Percentiles rank a stretch among this genome's conserved stretches.
These are phyloP conservation scores for Potentilla sterilis DNA, from an alignment of 306 rosid species.

Conservation along the genomic window DNA sequence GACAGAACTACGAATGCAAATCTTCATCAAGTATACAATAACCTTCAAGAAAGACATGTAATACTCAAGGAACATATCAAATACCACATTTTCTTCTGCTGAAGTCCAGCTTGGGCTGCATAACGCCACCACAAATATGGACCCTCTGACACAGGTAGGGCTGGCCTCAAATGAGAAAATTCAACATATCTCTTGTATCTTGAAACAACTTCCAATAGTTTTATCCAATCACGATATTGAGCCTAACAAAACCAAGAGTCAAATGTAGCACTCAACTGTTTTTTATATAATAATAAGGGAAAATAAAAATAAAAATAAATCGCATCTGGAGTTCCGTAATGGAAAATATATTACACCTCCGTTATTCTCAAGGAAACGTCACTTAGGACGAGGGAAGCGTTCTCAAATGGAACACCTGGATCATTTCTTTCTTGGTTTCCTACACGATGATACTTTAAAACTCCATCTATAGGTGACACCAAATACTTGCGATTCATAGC, in stretches of 20 bases:
- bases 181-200: slow-evolving; percentile 79
- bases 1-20: neutral
- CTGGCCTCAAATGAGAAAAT: slow-evolving; percentile 82
- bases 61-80: slow-evolving; percentile 5
- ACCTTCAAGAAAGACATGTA: neutral
- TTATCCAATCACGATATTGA: slow-evolving; percentile 92
- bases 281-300: neutral
- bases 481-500: slow-evolving; percentile 68
- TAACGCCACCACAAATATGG: slow-evolving; percentile 83
- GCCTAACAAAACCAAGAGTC: slow-evolving; percentile 42
- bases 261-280: neutral
- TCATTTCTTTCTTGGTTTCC: slow-evolving; percentile 87
- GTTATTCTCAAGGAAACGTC: slow-evolving; percentile 81
- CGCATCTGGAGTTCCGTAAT: neutral
- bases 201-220: slow-evolving; percentile 83
- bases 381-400: slow-evolving; percentile 71
- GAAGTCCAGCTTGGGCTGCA: slow-evolving; percentile 81
- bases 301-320: neutral
- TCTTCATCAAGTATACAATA: neutral
- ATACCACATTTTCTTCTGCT: slow-evolving; percentile 90
- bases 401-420: slow-evolving; percentile 85
- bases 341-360: slow-evolving; percentile 53
- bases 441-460: slow-evolving; percentile 85
- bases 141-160: slow-evolving; percentile 58
- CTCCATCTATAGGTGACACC: slow-evolving; percentile 90